These are phyloP conservation scores for Pulveroboletus frians DNA, from an alignment of 768 basidiomycete species.

Conservation along the genomic window DNA sequence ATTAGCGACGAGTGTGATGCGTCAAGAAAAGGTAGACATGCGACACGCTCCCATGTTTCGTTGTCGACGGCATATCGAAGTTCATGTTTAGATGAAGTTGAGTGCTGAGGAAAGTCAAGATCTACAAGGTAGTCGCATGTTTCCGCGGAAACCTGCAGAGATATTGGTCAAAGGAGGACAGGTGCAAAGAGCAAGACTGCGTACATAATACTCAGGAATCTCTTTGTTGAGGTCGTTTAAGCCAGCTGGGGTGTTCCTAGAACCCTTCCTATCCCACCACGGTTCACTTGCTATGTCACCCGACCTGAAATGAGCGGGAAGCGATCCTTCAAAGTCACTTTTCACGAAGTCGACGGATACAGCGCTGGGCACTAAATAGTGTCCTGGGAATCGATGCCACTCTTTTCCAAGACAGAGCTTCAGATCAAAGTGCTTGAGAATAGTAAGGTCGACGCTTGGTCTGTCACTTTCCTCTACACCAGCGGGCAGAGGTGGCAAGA, in stretches of 20 bases:
- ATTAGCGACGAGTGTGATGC: constrained; percentile 63
- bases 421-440: constrained; percentile 64
- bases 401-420: constrained; percentile 88
- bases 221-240: constrained; percentile 89
- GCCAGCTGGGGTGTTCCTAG: constrained; percentile 51
- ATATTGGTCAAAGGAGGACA: constrained; percentile 4
- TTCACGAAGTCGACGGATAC: constrained; percentile 85
- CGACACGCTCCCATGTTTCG: constrained; percentile 74
- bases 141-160: constrained; percentile 55
- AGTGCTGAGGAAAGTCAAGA: constrained; percentile 75
- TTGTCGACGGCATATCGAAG: constrained; percentile 73
- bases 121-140: constrained; percentile 90
- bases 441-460: constrained; percentile 58
- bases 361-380: constrained; percentile 81
- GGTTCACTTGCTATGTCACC: constrained; percentile 26
- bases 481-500: constrained; percentile 46
- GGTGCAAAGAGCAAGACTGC: constrained; percentile 19
- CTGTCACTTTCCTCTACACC: constrained; percentile 40
- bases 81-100: constrained; percentile 51
- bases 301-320: constrained; percentile 73
- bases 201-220: constrained; percentile 71
- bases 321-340: constrained; percentile 83
- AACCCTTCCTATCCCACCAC: constrained; percentile 47
- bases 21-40: constrained; percentile 82
- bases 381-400: constrained; percentile 92